Conservation (phyloP, 2,329 filamentous ascomycete species). For the Arthrobotrys iridis region DNA sequence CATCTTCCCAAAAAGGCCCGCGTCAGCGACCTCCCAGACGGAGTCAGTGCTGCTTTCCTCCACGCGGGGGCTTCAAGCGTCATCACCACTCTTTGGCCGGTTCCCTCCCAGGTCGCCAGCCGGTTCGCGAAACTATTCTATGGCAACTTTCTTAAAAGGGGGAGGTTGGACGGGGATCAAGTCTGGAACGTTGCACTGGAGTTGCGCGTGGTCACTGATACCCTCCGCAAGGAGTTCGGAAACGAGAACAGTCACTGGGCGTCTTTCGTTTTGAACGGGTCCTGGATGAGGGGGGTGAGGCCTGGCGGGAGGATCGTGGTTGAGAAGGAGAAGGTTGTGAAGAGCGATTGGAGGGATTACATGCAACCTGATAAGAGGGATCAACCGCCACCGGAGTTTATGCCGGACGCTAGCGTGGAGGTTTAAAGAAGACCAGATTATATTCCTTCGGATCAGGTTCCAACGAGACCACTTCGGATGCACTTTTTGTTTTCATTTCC, state of each 20-base stretch:
- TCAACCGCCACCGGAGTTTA: not conserved
- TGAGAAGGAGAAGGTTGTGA: slow-evolving; percentile 6
- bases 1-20: not conserved
- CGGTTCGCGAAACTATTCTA: slow-evolving; percentile 36
- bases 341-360: slow-evolving; percentile 21
- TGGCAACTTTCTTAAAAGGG: slow-evolving; percentile 5
- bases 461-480: too few relatives aligned
- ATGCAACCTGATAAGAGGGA: not conserved
- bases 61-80: slow-evolving; percentile 41
- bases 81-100: slow-evolving; percentile 45
- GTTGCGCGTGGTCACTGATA: not conserved
- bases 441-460: too few relatives aligned
- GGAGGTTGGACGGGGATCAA: not conserved
- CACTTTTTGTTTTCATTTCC: too few relatives aligned
- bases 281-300: slow-evolving; percentile 36
- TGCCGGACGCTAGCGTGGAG: not conserved
- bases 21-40: slow-evolving; percentile 29
- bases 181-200: slow-evolving; percentile 38
- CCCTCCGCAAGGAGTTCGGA: slow-evolving; percentile 6
- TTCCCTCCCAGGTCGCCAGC: slow-evolving; percentile 14
- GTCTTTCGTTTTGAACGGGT: slow-evolving; percentile 34
- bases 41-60: slow-evolving; percentile 26
- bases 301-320: slow-evolving; percentile 27
- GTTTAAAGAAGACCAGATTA: too few relatives aligned
- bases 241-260: slow-evolving; percentile 25